Conservation (phyloP, 2,329 filamentous ascomycete genomes). For the Scortechinia acanthostroma region DNA sequence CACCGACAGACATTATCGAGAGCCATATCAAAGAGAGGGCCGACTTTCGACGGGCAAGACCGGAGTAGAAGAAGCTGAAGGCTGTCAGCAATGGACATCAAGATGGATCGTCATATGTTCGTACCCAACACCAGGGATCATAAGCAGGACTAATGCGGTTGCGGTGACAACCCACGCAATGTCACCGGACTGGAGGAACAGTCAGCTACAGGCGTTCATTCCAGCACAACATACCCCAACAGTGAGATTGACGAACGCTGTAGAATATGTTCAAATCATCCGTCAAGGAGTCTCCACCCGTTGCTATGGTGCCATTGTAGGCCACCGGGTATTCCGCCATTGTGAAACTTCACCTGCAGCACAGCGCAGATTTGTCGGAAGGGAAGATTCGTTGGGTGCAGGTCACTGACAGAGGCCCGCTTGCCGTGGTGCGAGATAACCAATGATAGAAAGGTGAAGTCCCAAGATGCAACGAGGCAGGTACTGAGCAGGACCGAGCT, state of each 20-base stretch:
- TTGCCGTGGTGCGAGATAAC: no score
- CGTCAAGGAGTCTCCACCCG: slow-evolving; percentile 51
- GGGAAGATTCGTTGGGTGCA: no score
- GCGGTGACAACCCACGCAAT: slow-evolving; percentile 74
- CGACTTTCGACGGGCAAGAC: slow-evolving; percentile 80
- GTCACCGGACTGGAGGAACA: slow-evolving; percentile 63
- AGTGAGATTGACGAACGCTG: slow-evolving; percentile 41
- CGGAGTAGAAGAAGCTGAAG: slow-evolving; percentile 87
- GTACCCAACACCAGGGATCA: slow-evolving; percentile 68
- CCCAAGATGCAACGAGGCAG: no score
- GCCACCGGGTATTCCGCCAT: slow-evolving; percentile 15
- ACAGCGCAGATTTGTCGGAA: no score
- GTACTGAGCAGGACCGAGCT: no score
- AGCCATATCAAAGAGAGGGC: slow-evolving; percentile 81
- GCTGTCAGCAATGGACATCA: not conserved
- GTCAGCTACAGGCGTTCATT: no score
- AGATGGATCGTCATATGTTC: no score
- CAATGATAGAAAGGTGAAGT: no score
- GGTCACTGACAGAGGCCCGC: no score
- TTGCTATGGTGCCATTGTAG: slow-evolving; percentile 45
- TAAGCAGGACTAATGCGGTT: slow-evolving; percentile 76
- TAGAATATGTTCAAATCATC: slow-evolving; percentile 80
- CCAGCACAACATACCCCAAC: slow-evolving; percentile 8
- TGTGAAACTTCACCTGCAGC: no score
- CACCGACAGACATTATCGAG: slow-evolving; percentile 71